These are phyloP conservation scores for Haplographium delicatum DNA, from an alignment of 495 filamentous ascomycete genomes.

Conservation along the genomic window DNA sequence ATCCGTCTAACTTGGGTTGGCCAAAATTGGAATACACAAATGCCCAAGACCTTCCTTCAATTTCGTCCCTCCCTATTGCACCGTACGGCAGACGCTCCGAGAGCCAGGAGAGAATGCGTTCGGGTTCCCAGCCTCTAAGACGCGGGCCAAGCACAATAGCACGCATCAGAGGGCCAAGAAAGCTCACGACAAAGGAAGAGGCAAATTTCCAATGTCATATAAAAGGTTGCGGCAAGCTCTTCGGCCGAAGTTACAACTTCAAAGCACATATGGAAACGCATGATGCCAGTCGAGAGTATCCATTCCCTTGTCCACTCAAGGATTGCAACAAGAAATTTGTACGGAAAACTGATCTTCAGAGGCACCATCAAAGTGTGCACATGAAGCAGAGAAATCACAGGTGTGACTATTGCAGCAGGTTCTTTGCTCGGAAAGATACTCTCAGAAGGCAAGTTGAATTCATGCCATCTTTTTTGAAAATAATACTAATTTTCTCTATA, in stretches of 20 bases:
- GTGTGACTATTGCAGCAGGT: conserved; percentile 66
- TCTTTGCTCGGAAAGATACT: conserved; percentile 80
- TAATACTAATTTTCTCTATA: conserved; percentile 8
- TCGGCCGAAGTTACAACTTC: conserved; percentile 86
- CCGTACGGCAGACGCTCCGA: conserved; percentile 20
- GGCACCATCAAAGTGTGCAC: conserved; percentile 82
- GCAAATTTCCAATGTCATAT: conserved; percentile 71
- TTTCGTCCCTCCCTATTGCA: conserved; percentile 21
- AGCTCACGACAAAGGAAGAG: conserved; percentile 64
- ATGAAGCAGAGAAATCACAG: conserved; percentile 64
- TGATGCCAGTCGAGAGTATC: conserved; percentile 66
- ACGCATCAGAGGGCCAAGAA: conserved; percentile 44
- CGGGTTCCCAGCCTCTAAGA: conserved; percentile 28
- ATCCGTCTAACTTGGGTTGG: conserved; percentile 36
- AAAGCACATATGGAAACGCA: conserved; percentile 88
- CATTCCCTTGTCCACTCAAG: conserved; percentile 58
- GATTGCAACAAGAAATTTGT: conserved; percentile 72
- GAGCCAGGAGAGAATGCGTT: conserved; percentile 19
- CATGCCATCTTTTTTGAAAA: neutral
- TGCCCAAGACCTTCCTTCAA: conserved; percentile 22
- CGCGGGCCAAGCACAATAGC: conserved; percentile 29
- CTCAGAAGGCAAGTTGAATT: conserved; percentile 57
- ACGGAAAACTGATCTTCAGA: conserved; percentile 76
- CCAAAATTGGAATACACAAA: conserved; percentile 41
- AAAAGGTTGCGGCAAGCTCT: conserved; percentile 68